Conservation (phyloP, 805 yeast genomes). For the Wickerhamiella vanderwaltii region DNA sequence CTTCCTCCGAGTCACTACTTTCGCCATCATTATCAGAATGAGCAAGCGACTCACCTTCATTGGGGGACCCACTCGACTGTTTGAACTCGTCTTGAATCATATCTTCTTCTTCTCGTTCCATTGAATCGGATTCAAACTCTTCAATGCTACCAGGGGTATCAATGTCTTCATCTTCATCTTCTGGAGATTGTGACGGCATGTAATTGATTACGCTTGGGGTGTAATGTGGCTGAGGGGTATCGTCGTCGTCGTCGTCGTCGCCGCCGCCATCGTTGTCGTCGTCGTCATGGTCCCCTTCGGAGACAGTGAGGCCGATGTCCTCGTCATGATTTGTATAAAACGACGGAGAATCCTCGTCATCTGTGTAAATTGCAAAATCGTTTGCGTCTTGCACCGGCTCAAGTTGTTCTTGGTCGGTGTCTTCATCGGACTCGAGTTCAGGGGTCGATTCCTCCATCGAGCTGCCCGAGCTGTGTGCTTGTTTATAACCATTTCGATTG, state of each 20-base stretch:
- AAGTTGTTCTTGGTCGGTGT: conserved; percentile 30
- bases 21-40: conserved; percentile 18
- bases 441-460: not conserved
- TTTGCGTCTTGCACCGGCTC: conserved; percentile 4
- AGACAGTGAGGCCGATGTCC: conserved; percentile 28
- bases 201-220: conserved; percentile 23
- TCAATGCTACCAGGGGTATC: conserved; percentile 36
- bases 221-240: conserved; percentile 14
- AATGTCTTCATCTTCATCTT: conserved; percentile 33
- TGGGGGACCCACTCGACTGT: not conserved
- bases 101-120: conserved; percentile 31
- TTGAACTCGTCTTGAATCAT: conserved; percentile 27
- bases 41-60: conserved; percentile 24
- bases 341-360: conserved; percentile 23
- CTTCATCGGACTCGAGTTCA: conserved; percentile 33
- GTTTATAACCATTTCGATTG: not conserved
- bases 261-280: conserved; percentile 27
- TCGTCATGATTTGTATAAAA: conserved; percentile 29
- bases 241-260: conserved; percentile 35
- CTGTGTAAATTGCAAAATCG: conserved; percentile 22
- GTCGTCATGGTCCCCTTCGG: conserved; percentile 40
- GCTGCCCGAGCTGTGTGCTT: not conserved
- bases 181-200: conserved; percentile 35
- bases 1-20: conserved; percentile 20
- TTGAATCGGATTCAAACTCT: conserved; percentile 25